These are phyloP conservation scores for Monilinia polystroma DNA, from an alignment of 2,329 filamentous ascomycete genomes.

Conservation along the genomic window DNA sequence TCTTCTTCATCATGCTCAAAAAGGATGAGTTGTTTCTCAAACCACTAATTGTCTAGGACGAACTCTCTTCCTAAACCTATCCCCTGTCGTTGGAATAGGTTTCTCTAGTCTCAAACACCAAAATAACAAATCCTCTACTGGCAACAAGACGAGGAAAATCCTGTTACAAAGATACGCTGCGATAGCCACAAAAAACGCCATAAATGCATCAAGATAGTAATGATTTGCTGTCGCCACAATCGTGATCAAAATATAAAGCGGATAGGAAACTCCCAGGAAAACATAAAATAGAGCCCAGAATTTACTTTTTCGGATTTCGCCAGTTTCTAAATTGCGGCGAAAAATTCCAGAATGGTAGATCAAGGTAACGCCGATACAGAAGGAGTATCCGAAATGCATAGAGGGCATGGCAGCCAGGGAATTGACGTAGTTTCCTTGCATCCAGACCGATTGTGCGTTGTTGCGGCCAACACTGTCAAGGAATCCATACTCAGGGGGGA, in stretches of 20 bases:
- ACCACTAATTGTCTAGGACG: not conserved
- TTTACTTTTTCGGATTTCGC: conserved; percentile 45
- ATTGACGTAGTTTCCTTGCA: conserved; percentile 51
- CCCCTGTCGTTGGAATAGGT: conserved; percentile 50
- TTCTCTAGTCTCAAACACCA: conserved; percentile 50
- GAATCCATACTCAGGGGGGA: conserved; percentile 50
- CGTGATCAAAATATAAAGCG: conserved; percentile 47
- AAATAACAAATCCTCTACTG: conserved; percentile 50
- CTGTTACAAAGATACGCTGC: conserved; percentile 49
- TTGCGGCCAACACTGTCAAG: conserved; percentile 51
- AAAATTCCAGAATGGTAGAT: conserved; percentile 53
- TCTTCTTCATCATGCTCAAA: not conserved
- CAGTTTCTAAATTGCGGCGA: conserved; percentile 41
- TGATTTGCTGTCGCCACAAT: conserved; percentile 57
- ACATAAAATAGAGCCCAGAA: conserved; percentile 48
- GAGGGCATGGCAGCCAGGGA: conserved; percentile 52
- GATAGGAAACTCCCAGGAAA: conserved; percentile 47
- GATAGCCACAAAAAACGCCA: conserved; percentile 48
- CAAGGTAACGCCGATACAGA: conserved; percentile 52
- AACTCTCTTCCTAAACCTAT: conserved; percentile 32
- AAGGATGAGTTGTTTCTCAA: too few relatives aligned
- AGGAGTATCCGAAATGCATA: conserved; percentile 56
- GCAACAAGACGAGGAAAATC: conserved; percentile 50
- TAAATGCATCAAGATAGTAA: conserved; percentile 52
- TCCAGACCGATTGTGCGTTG: conserved; percentile 51